Conservation (phyloP, 2,329 filamentous ascomycete genomes). For the Balansia obtecta region DNA sequence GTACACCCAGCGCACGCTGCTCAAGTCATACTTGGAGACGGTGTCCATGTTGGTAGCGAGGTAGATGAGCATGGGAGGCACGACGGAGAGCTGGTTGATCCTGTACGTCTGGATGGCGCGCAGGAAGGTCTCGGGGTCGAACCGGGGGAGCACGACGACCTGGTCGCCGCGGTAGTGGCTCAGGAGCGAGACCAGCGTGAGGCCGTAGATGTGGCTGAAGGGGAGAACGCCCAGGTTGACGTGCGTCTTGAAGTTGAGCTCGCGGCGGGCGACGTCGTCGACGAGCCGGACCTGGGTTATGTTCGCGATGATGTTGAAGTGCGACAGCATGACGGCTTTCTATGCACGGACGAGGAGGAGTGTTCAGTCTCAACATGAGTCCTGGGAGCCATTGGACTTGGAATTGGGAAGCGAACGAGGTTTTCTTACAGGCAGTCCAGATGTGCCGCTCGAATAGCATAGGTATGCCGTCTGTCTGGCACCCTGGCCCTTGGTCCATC, state of each 20-base stretch:
- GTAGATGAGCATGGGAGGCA: slow-evolving; percentile 67
- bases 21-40: slow-evolving; percentile 55
- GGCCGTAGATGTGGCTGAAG: slow-evolving; percentile 70
- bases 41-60: slow-evolving; percentile 51
- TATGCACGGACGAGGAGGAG: slow-evolving; percentile 15
- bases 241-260: slow-evolving; percentile 25
- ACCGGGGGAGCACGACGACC: slow-evolving; percentile 60
- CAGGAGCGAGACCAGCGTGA: slow-evolving; percentile 57
- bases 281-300: slow-evolving; percentile 47
- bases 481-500: slow-evolving; percentile 53
- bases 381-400: background rate
- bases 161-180: slow-evolving; percentile 61
- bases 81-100: slow-evolving; percentile 55
- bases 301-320: slow-evolving; percentile 69
- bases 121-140: slow-evolving; percentile 57
- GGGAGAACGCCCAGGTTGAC: slow-evolving; percentile 57
- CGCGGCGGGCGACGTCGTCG: slow-evolving; percentile 25
- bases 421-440: slow-evolving; percentile 58
- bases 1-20: slow-evolving; percentile 50
- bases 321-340: slow-evolving; percentile 79
- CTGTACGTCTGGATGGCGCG: slow-evolving; percentile 54
- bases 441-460: slow-evolving; percentile 72
- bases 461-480: slow-evolving; percentile 60
- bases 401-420: too few species aligned
- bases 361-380: too few species aligned